Evolutionary conservation across 305 asterid genomes (phyloP).

Genomic region (Fraxinus xanthoxyloides): DNA sequence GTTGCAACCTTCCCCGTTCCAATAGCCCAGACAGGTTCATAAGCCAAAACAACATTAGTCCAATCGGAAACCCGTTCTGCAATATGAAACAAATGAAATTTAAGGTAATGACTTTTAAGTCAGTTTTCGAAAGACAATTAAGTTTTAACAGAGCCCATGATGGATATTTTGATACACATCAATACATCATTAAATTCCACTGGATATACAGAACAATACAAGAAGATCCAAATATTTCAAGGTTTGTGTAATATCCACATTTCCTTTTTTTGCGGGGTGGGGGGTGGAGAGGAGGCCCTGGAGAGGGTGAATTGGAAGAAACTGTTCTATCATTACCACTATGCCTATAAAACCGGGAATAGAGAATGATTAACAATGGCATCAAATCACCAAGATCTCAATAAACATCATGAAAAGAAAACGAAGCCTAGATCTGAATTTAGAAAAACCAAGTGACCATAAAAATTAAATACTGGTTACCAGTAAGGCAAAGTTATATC

Average conservation of each 20-base stretch:
- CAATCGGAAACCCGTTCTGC: slow-evolving; percentile 74
- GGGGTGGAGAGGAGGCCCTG: background rate
- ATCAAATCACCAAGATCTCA: background rate
- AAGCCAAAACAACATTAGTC: slow-evolving; percentile 86
- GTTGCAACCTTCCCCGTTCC: slow-evolving; percentile 97
- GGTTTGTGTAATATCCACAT: background rate
- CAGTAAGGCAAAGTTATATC: background rate
- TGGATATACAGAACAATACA: background rate
- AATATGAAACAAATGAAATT: slow-evolving; percentile 17
- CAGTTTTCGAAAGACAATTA: background rate
- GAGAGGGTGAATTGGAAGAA: background rate
- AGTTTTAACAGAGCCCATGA: background rate
- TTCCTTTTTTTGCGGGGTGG: background rate
- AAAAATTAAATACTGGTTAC: background rate
- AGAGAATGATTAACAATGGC: background rate
- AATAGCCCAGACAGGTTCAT: slow-evolving; percentile 99
- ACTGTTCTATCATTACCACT: background rate
- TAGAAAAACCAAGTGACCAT: background rate
- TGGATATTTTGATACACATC: background rate
- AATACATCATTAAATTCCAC: background rate
- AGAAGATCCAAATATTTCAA: background rate
- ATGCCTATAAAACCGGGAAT: background rate
- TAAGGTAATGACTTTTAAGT: background rate
- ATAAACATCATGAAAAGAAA: background rate
- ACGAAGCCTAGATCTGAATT: background rate